A percentile compares a stretch with the other conserved stretches of the same genome.
phyloP scores from a whole-genome alignment of 805 yeast species.

The Metschnikowia reukaufii region DNA sequence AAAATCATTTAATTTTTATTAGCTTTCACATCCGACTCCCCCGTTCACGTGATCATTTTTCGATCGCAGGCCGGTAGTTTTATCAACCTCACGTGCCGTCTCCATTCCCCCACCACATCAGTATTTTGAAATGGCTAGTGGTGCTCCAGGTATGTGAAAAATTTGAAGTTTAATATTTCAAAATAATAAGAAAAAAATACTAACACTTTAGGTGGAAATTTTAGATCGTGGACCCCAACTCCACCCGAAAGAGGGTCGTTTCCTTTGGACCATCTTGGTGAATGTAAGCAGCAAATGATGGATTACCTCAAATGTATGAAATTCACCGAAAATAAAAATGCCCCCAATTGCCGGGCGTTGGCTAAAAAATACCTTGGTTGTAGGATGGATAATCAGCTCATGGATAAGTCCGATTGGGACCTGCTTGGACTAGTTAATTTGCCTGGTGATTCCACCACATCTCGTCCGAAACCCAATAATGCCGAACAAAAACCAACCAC shows the following conservation, averaged over 20 bases:
- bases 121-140: constrained; percentile 18
- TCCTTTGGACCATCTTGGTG: constrained; percentile 86
- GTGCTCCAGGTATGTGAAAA: constrained; percentile 22
- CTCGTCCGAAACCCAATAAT: not conserved
- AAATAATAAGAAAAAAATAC: not conserved
- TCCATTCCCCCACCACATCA: not conserved
- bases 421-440: constrained; percentile 43
- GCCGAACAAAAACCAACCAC: not conserved
- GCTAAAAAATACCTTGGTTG: constrained; percentile 84
- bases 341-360: constrained; percentile 83
- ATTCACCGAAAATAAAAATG: constrained; percentile 75
- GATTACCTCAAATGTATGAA: constrained; percentile 77
- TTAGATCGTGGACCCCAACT: constrained; percentile 60
- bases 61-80: not conserved
- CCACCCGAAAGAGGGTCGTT: constrained; percentile 98
- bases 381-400: constrained; percentile 73
- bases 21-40: too few species aligned
- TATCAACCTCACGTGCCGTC: not conserved
- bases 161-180: too few species aligned
- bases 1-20: too few species aligned
- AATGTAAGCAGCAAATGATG: constrained; percentile 74
- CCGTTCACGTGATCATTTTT: not conserved
- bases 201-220: constrained; percentile 20
- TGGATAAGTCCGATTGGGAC: constrained; percentile 46
- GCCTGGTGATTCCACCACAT: constrained; percentile 32